Base-by-base conservation (phyloP, 208 protist species). In the Acanthamoeba castellanii region DNA sequence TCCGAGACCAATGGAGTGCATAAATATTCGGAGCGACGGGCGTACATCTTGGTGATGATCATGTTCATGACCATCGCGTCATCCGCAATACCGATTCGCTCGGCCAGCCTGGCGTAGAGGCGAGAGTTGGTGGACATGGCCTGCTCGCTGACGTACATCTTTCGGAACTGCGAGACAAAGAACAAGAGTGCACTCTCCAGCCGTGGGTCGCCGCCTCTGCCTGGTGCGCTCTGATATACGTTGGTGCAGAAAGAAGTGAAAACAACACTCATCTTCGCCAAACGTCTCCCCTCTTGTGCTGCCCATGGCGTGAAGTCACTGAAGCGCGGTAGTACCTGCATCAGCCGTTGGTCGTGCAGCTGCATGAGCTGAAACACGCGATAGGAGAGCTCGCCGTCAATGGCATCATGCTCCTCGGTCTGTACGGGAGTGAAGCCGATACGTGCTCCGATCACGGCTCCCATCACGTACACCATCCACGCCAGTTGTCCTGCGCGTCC, bases 381-480 rank as follows among this genome's bases (percentile, higher is more conserved):
- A 32, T 64, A 59, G 27, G 95, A 93, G 27, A 97, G 88, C 30
- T 97, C 96, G 50, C 96, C 96, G 74, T 97, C 96, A 1, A 97
- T 64, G 18, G 92, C 68, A 55, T 97, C 96, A 55, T 95, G 94
- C 25, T 96, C 94, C 34, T 97, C 96, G 25, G 81, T 89, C 13
- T 89, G 81, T 14, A 94, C 93, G 52, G 64, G 91, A 47, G 94
- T 81, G 13, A 59, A 84, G 11, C 61, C 64, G 5, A 96, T 95
- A 64, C 96, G 95, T 70, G 95, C 96, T 32, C 82, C 66, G 22
- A 97, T 92, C 74, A 97, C 91, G 64, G 92, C 94, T 42, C 96
- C 96, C 72, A 97, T 96, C 32, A 96, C 96, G 68, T 97, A 97
- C 25, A 97, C 94, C 64, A 97, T 94, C 97, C 97, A 97, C 34